Conservation (phyloP, 257 asterid genomes). For the Solanum dulcamara region DNA sequence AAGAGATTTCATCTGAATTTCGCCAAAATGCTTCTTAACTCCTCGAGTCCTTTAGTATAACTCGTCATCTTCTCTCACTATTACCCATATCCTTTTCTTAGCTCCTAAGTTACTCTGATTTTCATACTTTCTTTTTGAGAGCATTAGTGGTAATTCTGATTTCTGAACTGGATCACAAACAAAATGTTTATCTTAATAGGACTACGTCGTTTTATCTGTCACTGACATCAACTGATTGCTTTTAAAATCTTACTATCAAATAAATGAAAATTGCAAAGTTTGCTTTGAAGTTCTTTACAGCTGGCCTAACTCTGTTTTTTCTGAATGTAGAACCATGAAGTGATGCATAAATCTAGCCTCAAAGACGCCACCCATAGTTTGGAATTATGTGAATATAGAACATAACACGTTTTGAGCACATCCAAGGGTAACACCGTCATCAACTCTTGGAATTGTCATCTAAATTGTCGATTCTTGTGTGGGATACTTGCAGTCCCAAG, state of each 20-base stretch:
- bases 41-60: neutral
- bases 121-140: neutral
- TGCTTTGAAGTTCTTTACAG: conserved; percentile 7
- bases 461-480: conserved; percentile 9
- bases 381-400: conserved; percentile 17
- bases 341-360: conserved; percentile 4
- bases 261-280: neutral
- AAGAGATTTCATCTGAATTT: neutral
- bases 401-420: conserved; percentile 14
- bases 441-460: conserved; percentile 13
- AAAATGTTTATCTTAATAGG: neutral
- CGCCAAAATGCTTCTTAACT: neutral
- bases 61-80: neutral
- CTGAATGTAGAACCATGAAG: conserved; percentile 5
- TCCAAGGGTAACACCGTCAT: conserved; percentile 16
- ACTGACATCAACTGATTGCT: neutral
- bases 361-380: conserved; percentile 10
- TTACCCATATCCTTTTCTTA: neutral
- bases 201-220: neutral
- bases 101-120: neutral
- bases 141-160: neutral
- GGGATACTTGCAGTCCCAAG: conserved; percentile 6
- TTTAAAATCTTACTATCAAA: neutral
- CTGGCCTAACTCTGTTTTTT: conserved; percentile 6
- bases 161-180: neutral